Evolutionary conservation across 2,329 filamentous ascomycete species (phyloP), one percentile per base, ranked within the genome.

Genomic region (Alternaria infectoria): DNA sequence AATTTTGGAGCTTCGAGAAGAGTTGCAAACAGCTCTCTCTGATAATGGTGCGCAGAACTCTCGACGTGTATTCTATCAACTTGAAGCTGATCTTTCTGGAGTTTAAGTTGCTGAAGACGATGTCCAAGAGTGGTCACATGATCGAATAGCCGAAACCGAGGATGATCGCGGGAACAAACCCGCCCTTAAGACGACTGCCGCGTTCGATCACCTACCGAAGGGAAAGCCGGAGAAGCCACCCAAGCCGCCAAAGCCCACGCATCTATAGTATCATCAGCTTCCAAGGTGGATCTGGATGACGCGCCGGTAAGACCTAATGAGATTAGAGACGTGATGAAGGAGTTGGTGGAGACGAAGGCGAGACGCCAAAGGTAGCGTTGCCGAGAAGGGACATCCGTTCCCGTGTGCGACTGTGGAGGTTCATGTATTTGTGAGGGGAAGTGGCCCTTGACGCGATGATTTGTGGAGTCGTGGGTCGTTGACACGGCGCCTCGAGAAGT

Each of bases 141-240:
- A 59, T 25, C 23, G 26, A 45, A 26, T 45, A 59, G 61, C 61
- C 56, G 56, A 26, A 59, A 28, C 56, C 61, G 56, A 60, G 50
- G 61, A 44, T 54, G 17, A 23, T 59, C 13, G 36, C 26, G 51
- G 26, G 26, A 52, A 43, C 47, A 43, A 17, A 32, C 21, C 6
- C 11, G n/a, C 19, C 19, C 17, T 32, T 47, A 21, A 26, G 3
- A 19, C 46, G 26, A 57, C 32, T 30, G 8, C 26, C 46, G 45
- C n/a, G 45, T 21, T 44, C n/a, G 12, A 36, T 13, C 15, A 49
- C 23, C 23, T 47, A 21, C 59, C 40, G 40, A 49, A 12, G 10
- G 5, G 21, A 45, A 52, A 62, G 47, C 59, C 40, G 55, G 36
- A 4, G 23, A 23, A 43, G 40, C 36, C 43, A 54, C 36, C 12